A percentile compares a stretch with the other conserved stretches of the same genome.
phyloP scores from a whole-genome alignment of 2,329 filamentous ascomycete genomes.

The Macroventuria anomochaeta region DNA sequence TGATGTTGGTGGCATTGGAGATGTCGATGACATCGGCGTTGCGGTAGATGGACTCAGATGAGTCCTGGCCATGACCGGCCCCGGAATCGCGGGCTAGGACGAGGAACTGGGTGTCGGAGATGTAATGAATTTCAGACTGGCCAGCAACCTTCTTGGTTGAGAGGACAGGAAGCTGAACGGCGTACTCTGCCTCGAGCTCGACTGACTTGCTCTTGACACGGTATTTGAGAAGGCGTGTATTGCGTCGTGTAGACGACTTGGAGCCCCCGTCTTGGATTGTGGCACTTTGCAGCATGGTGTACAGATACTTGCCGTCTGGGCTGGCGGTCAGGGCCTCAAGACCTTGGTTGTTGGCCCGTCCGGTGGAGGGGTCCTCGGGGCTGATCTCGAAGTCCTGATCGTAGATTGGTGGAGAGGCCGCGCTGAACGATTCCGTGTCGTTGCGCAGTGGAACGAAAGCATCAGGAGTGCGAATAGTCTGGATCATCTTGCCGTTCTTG shows the following conservation, averaged over 20 bases:
- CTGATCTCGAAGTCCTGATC: slow-evolving; percentile 55
- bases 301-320: slow-evolving; percentile 68
- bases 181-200: slow-evolving; percentile 65
- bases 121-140: slow-evolving; percentile 72
- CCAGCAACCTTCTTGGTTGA: slow-evolving; percentile 63
- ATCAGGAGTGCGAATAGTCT: slow-evolving; percentile 68
- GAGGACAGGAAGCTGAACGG: slow-evolving; percentile 69
- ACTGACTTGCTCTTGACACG: slow-evolving; percentile 59
- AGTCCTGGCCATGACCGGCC: slow-evolving; percentile 63
- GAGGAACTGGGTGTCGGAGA: slow-evolving; percentile 69
- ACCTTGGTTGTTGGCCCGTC: slow-evolving; percentile 76
- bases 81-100: slow-evolving; percentile 69
- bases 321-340: slow-evolving; percentile 73
- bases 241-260: slow-evolving; percentile 60
- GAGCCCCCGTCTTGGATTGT: slow-evolving; percentile 60
- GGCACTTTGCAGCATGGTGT: slow-evolving; percentile 70
- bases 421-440: slow-evolving; percentile 65
- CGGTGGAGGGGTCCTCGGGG: slow-evolving; percentile 65
- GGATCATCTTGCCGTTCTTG: slow-evolving; percentile 63
- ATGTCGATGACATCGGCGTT: slow-evolving; percentile 75
- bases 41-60: slow-evolving; percentile 66
- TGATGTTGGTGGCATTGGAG: slow-evolving; percentile 66
- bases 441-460: slow-evolving; percentile 71
- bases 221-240: slow-evolving; percentile 70
- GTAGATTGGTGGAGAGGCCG: slow-evolving; percentile 69